Evolutionary conservation across 176 grass and related monocot genomes (phyloP), one percentile per base, ranked within the genome.

Genomic region (Oropetium thomaeum): DNA sequence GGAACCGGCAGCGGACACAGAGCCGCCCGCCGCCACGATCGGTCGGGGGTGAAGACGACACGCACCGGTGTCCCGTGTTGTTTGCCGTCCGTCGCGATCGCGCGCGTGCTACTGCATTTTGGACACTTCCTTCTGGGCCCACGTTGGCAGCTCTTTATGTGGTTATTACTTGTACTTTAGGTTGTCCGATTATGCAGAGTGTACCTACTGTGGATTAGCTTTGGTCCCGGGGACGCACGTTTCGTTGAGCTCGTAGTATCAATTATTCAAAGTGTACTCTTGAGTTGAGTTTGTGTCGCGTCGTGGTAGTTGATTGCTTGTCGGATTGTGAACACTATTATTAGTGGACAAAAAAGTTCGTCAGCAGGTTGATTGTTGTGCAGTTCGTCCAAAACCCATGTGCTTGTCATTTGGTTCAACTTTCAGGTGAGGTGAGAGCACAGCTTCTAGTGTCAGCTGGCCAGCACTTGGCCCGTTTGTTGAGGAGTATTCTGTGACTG

Each of bases 71-170:
- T 29, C n/a, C n/a, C n/a, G 20, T 20, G 35, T 30, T 16, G 30
- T 10, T 27, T 27, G 44, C 8, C 34, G 23, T 59, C n/a, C n/a
- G n/a, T n/a, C n/a, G n/a, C n/a, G n/a, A n/a, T n/a, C n/a, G n/a
- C n/a, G n/a, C n/a, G 22, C 29, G 28, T 22, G 32, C n/a, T 65
- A 49, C 14, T 32, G 5, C 30, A 23, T 17, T 45, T 79, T 30
- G 23, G 64, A 42, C 52, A 48, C 22, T 69, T 65, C 37, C 10
- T 25, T 3, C 19, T 19, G 20, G 38, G 1, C 19, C 61, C 2
- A 15, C 12, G 31, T 59, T 61, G 77, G 75, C 71, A 35, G 34
- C 49, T 74, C 66, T 26, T 61, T 41, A 69, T 30, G 52, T 12
- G 19, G 59, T 58, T 8, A 5, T n/a, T n/a, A n/a, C n/a, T n/a